Percentiles rank a stretch among this genome's conserved stretches.
Evolutionary conservation across 768 basidiomycete genomes (phyloP).

Genomic region (Tulasnella calospora): DNA sequence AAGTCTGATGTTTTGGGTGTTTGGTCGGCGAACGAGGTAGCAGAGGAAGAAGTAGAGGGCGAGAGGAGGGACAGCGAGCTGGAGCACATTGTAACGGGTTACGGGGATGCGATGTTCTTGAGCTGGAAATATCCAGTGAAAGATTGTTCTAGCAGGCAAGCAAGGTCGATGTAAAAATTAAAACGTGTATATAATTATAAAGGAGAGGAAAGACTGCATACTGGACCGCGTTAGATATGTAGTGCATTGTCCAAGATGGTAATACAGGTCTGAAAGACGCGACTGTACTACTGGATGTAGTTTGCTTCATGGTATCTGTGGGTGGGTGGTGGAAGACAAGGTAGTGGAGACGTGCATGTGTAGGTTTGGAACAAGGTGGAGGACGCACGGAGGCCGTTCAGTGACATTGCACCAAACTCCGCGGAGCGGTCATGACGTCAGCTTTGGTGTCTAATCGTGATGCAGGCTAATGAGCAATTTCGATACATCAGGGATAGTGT

Average conservation of each 20-base stretch:
- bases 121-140: background rate
- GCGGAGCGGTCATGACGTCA: background rate
- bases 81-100: background rate
- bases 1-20: background rate
- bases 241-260: background rate
- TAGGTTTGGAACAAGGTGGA: background rate
- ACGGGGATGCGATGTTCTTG: background rate
- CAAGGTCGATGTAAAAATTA: background rate
- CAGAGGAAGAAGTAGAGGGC: slow-evolving; percentile 13
- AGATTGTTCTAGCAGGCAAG: background rate
- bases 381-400: background rate
- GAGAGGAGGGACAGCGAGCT: slow-evolving; percentile 8
- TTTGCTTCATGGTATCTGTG: background rate
- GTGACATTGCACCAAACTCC: background rate
- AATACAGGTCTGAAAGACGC: background rate
- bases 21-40: slow-evolving; percentile 23
- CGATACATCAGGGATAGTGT: background rate
- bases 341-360: background rate
- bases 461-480: background rate
- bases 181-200: background rate
- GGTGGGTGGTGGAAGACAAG: background rate
- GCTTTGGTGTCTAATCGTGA: background rate
- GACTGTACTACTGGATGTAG: background rate
- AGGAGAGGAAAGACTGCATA: background rate
- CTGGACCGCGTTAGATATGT: background rate